phyloP scores from a whole-genome alignment of 345 rosid species.

The Diplotaxis tenuifolia region DNA sequence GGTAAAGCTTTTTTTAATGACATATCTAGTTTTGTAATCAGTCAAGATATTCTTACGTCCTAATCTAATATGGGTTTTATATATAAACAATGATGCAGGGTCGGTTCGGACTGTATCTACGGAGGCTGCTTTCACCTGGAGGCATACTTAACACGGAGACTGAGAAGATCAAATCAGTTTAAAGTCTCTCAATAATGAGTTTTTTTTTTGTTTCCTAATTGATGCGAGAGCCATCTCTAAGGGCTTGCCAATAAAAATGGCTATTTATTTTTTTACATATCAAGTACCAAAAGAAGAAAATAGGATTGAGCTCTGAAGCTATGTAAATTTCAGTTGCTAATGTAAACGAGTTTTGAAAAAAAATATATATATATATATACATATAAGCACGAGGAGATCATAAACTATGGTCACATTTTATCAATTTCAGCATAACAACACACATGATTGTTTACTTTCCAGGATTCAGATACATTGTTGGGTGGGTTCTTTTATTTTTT shows the following conservation, averaged over 20 bases:
- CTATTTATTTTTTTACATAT: neutral
- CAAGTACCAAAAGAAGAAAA: neutral
- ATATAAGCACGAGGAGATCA: neutral
- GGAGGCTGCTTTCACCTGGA: constrained; percentile 58
- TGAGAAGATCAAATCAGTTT: constrained; percentile 43
- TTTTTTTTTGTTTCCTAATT: constrained; percentile 8
- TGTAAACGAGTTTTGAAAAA: neutral
- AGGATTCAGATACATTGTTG: neutral
- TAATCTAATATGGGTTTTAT: no score
- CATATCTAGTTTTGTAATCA: neutral
- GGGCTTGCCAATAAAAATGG: neutral
- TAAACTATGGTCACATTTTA: neutral
- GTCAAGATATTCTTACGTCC: neutral
- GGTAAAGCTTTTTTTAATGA: constrained; percentile 46
- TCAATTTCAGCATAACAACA: neutral
- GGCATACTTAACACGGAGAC: constrained; percentile 51
- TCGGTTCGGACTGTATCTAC: constrained; percentile 50
- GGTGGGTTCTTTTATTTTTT: neutral
- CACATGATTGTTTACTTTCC: neutral
- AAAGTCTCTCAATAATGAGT: constrained; percentile 18
- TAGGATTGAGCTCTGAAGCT: neutral
- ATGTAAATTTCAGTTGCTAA: neutral
- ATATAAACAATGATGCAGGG: constrained; percentile 45
- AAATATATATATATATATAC: no score
- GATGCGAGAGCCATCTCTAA: neutral